These are phyloP conservation scores for Wallacemonas sp. DNA, from an alignment of 208 protist genomes.

Conservation along the genomic window DNA sequence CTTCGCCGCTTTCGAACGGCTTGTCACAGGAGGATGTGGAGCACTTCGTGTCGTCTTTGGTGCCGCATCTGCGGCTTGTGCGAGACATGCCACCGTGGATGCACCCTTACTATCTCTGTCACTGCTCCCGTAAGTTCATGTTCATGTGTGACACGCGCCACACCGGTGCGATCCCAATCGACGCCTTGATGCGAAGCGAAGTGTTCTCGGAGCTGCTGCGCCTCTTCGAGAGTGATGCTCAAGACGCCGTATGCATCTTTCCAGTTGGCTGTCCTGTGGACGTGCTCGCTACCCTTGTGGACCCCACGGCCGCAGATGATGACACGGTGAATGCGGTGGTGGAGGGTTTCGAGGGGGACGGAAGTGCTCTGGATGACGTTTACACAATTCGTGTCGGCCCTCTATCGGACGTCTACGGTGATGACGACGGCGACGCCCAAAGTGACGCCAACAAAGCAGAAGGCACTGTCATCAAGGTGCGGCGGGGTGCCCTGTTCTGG, in stretches of 20 bases:
- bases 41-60: slow-evolving; percentile 62
- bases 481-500: slow-evolving; percentile 67
- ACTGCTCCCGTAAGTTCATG: slow-evolving; percentile 91
- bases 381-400: slow-evolving; percentile 70
- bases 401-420: slow-evolving; percentile 4
- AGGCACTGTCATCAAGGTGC: slow-evolving; percentile 38
- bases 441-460: background rate
- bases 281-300: slow-evolving; percentile 42
- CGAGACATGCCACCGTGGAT: slow-evolving; percentile 87
- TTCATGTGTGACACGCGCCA: slow-evolving; percentile 91
- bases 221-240: slow-evolving; percentile 85
- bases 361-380: slow-evolving; percentile 48
- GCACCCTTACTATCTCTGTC: slow-evolving; percentile 89
- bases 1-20: slow-evolving; percentile 78
- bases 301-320: slow-evolving; percentile 36
- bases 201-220: slow-evolving; percentile 90
- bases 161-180: slow-evolving; percentile 76
- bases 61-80: slow-evolving; percentile 81
- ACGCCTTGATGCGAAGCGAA: slow-evolving; percentile 82
- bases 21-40: slow-evolving; percentile 86
- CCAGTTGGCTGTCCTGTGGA: slow-evolving; percentile 76
- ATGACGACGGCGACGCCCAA: background rate
- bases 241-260: slow-evolving; percentile 69
- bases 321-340: slow-evolving; percentile 75
- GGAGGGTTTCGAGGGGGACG: slow-evolving; percentile 58